phyloP scores from a whole-genome alignment of 2,329 filamentous ascomycete genomes.

The Alternaria atra region DNA sequence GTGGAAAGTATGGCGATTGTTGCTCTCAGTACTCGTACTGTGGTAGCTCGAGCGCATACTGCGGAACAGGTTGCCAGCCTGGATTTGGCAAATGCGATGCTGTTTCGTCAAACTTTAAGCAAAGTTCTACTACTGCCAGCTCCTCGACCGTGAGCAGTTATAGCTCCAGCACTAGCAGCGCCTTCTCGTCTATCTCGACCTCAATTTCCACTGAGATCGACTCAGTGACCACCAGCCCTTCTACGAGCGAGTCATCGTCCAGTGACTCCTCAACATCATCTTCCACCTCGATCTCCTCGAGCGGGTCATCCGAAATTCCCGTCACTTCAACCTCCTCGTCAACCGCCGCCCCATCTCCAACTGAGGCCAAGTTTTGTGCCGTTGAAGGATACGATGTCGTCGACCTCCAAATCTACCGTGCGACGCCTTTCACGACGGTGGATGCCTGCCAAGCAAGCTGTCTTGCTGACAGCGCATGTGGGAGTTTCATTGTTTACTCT shows the following conservation, averaged over 20 bases:
- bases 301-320: not conserved
- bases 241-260: not conserved
- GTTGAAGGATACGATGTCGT: not conserved
- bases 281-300: not conserved
- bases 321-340: not conserved
- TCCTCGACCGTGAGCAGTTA: not conserved
- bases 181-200: not conserved
- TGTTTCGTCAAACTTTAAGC: not conserved
- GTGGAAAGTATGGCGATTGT: constrained; percentile 9
- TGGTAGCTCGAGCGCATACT: constrained; percentile 9
- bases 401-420: not conserved
- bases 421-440: not conserved
- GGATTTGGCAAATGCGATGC: constrained; percentile 1
- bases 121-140: not conserved
- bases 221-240: not conserved
- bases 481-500: not conserved
- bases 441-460: not conserved
- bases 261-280: not conserved
- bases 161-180: not conserved
- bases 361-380: not conserved
- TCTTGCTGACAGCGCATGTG: not conserved
- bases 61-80: not conserved
- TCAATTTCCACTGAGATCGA: not conserved
- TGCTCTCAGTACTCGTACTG: constrained; percentile 17
- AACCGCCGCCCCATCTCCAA: not conserved